Evolutionary conservation across 1,139 yeast genomes (phyloP), one percentile per base, ranked within the genome.

Genomic region (Arxiozyma heterogenica): DNA sequence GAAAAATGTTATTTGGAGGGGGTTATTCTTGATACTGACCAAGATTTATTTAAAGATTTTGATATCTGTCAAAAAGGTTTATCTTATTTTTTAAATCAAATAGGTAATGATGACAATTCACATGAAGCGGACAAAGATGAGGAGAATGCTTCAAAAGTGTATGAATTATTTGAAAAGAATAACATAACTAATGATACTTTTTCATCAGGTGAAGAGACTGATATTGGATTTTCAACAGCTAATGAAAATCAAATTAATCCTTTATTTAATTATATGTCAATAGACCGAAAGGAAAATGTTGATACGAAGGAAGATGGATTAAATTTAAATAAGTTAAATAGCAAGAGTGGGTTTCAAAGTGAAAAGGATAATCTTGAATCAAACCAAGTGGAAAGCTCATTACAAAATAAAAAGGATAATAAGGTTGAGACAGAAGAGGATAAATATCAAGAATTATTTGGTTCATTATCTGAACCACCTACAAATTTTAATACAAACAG

Each of bases 1-100:
- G 98, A 93, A 65, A 94, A 87, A 55, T 78, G 68, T 30, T 65
- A 62, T 51, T 54, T 53, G 44, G 22, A 23, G 1, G 58, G 59
- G n/a, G 44, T 44, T n/a, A 56, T 56, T 34, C 22, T 62, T 12
- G 59, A 61, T 49, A 54, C 61, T 5, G 21, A 50, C 22, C 18
- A 27, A 11, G 23, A 30, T 3, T 51, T 51, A 22, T 58, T 52
- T 49, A 43, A 45, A 12, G 48, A 50, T 23, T 54, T 52, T 48
- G 44, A 53, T n/a, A 23, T 43, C 3, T 50, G 50, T 22, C 42
- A 30, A 4, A 45, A 52, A 18, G 44, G 51, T 43, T 49, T 54
- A 15, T 47, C 41, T 6, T 45, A 41, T 25, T 34, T 38, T 23
- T 30, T 58, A 27, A 59, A 58, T 9, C 59, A 55, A 52, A 52